These are phyloP conservation scores for Macrocybe gigantea DNA, from an alignment of 768 basidiomycete genomes.

Conservation along the genomic window DNA sequence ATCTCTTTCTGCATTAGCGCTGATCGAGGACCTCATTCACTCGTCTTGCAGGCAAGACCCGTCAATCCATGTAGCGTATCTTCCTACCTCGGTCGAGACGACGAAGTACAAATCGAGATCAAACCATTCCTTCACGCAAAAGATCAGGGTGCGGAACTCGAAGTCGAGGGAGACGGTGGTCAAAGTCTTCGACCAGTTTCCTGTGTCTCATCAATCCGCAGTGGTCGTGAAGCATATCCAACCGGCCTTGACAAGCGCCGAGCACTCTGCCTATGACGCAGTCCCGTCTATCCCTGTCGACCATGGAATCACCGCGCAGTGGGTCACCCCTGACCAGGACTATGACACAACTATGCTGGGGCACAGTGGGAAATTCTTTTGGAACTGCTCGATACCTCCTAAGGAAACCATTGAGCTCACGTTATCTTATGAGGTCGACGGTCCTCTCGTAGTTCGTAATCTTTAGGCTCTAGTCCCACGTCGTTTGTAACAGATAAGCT, in stretches of 20 bases:
- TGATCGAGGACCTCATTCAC: background rate
- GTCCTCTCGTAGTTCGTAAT: background rate
- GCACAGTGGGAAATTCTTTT: conserved; percentile 27
- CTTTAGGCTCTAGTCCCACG: too few relatives aligned
- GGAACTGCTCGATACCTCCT: conserved; percentile 23
- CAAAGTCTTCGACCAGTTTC: conserved; percentile 10
- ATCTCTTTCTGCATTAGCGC: background rate
- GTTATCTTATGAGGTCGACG: conserved; percentile 4
- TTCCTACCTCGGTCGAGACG: conserved; percentile 1
- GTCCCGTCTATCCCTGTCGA: conserved; percentile 13
- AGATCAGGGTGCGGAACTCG: conserved; percentile 10
- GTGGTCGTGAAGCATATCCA: conserved; percentile 2
- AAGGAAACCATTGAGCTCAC: conserved; percentile 27
- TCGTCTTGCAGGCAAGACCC: conserved; percentile 11
- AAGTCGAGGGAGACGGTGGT: conserved; percentile 6
- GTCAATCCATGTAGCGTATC: conserved; percentile 17
- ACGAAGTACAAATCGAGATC: conserved; percentile 8
- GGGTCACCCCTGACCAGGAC: conserved; percentile 21
- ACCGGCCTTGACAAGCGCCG: background rate
- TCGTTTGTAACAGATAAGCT: too few relatives aligned
- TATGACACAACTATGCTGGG: conserved; percentile 14
- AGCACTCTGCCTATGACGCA: background rate
- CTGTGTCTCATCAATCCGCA: conserved; percentile 2
- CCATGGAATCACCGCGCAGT: conserved; percentile 21
- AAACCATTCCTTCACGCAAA: conserved; percentile 7